Percentiles rank a stretch among this genome's conserved stretches.
Conservation (phyloP, 1,284 basidiomycete species). For the Leccinum pachyderme region DNA sequence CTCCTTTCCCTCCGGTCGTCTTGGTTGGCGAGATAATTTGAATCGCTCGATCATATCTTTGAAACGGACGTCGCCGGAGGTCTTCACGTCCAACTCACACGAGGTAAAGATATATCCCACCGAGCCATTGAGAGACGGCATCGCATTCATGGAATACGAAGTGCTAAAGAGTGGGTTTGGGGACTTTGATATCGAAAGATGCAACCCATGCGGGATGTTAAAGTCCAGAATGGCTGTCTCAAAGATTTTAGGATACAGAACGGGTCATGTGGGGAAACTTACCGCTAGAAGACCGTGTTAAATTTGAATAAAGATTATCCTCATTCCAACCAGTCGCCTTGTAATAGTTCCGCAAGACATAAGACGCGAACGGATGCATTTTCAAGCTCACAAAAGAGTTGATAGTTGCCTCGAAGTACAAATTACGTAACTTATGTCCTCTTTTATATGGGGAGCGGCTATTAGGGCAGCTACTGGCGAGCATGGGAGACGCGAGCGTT, state of each 20-base stretch:
- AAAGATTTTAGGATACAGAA: constrained; percentile 5
- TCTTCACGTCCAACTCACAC: constrained; percentile 71
- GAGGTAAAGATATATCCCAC: constrained; percentile 93
- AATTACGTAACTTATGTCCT: neutral
- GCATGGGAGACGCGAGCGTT: too few relatives aligned
- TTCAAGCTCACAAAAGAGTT: neutral
- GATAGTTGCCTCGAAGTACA: neutral
- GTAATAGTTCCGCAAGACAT: constrained; percentile 89
- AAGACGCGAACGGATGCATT: constrained; percentile 85
- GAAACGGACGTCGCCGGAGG: constrained; percentile 74
- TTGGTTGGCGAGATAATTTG: constrained; percentile 76
- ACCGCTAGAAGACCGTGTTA: constrained; percentile 89
- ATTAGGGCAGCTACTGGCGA: too few relatives aligned
- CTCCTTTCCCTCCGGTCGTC: constrained; percentile 70
- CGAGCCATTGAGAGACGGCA: constrained; percentile 90
- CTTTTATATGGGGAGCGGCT: too few relatives aligned
- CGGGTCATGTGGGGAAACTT: constrained; percentile 24
- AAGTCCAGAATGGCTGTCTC: constrained; percentile 81
- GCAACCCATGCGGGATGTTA: constrained; percentile 73
- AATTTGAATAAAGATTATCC: constrained; percentile 89
- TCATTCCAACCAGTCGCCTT: constrained; percentile 93
- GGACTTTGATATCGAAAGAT: constrained; percentile 83
- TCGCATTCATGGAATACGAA: constrained; percentile 87
- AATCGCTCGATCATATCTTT: constrained; percentile 88
- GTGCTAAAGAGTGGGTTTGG: constrained; percentile 90